Percentiles rank a stretch among this genome's conserved stretches.
Conservation (phyloP, 768 basidiomycete species). For the Pisolithus tinctorius region DNA sequence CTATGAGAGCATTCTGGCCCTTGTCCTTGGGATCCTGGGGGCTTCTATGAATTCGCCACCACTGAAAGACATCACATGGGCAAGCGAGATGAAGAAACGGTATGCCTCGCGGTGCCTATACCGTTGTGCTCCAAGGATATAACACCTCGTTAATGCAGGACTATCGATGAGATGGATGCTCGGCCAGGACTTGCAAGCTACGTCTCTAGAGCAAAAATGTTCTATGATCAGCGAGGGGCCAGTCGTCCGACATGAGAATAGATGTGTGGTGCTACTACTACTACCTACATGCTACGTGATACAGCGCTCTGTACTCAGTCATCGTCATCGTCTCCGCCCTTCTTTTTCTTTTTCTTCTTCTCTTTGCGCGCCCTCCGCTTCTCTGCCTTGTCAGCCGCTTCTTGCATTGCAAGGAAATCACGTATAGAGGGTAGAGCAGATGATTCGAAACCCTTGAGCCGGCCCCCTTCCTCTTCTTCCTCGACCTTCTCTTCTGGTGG, state of each 20-base stretch:
- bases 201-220: slow-evolving; percentile 45
- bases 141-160: slow-evolving; percentile 31
- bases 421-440: slow-evolving; percentile 78
- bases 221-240: slow-evolving; percentile 18
- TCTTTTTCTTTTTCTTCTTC: slow-evolving; percentile 50
- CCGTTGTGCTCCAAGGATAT: background rate
- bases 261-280: slow-evolving; percentile 1
- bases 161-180: slow-evolving; percentile 73
- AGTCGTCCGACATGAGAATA: slow-evolving; percentile 1
- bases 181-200: slow-evolving; percentile 57
- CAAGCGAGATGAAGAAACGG: slow-evolving; percentile 83
- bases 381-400: slow-evolving; percentile 53
- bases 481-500: slow-evolving; percentile 10
- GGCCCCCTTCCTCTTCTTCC: slow-evolving; percentile 38
- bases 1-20: slow-evolving; percentile 55
- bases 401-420: slow-evolving; percentile 74
- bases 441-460: slow-evolving; percentile 71
- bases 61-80: slow-evolving; percentile 81
- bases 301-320: slow-evolving; percentile 17
- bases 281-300: slow-evolving; percentile 3
- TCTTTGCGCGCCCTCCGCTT: slow-evolving; percentile 74
- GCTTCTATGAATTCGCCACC: slow-evolving; percentile 62
- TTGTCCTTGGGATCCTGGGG: slow-evolving; percentile 65
- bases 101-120: slow-evolving; percentile 19
- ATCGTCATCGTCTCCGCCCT: slow-evolving; percentile 18